Evolutionary conservation across 805 yeast genomes (phyloP).

Genomic region (Lipomyces oligophaga): DNA sequence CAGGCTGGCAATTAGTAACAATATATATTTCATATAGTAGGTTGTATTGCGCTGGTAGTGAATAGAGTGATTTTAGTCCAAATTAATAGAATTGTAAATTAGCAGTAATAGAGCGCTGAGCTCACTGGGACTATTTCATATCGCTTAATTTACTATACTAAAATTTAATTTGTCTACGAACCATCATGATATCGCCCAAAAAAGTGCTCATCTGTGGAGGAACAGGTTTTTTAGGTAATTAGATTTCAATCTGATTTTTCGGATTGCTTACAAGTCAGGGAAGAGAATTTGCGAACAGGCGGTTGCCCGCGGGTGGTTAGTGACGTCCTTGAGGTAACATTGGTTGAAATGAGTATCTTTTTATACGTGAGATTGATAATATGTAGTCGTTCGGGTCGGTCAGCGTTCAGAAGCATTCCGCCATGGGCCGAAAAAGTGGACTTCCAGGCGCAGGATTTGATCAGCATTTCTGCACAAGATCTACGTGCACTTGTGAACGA

Average conservation of each 20-base stretch:
- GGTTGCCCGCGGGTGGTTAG: slow-evolving; percentile 25
- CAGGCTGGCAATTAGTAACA: slow-evolving; percentile 10
- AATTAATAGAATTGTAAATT: too few species aligned
- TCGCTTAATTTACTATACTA: too few species aligned
- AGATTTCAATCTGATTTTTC: background rate
- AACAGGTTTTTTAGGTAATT: slow-evolving; percentile 20
- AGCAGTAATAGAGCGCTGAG: too few species aligned
- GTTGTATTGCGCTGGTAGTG: too few species aligned
- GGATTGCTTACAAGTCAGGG: slow-evolving; percentile 5
- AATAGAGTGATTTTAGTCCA: too few species aligned
- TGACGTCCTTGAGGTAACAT: slow-evolving; percentile 23
- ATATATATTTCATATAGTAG: too few species aligned
- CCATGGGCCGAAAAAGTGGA: slow-evolving; percentile 20
- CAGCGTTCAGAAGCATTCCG: slow-evolving; percentile 1
- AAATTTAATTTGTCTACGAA: too few species aligned
- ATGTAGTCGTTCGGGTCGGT: slow-evolving; percentile 19
- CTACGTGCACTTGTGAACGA: slow-evolving; percentile 7
- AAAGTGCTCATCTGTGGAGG: slow-evolving; percentile 21
- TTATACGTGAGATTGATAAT: background rate
- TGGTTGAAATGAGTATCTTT: background rate
- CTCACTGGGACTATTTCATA: too few species aligned
- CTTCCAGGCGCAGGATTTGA: slow-evolving; percentile 14
- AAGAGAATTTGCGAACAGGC: slow-evolving; percentile 24
- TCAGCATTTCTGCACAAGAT: slow-evolving; percentile 7
- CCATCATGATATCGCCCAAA: slow-evolving; percentile 8